Percentiles rank a stretch among this genome's conserved stretches.
Conservation (phyloP, 345 rosid species). For the Orychophragmus violaceus region DNA sequence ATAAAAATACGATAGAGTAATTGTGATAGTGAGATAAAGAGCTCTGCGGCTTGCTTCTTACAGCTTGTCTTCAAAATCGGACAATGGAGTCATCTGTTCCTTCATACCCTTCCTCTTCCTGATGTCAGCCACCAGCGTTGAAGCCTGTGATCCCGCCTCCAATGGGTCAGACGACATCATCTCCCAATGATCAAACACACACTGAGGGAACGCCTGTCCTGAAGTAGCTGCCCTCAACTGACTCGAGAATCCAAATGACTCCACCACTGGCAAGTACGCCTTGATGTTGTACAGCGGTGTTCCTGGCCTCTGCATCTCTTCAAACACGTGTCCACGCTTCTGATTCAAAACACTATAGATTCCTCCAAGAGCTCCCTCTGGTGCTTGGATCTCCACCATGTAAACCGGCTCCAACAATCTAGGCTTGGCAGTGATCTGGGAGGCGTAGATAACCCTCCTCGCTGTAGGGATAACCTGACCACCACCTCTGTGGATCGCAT, state of each 20-base stretch:
- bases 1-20: too few species aligned
- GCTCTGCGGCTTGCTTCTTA: slow-evolving; percentile 26
- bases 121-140: slow-evolving; percentile 44
- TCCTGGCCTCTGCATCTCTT: too few species aligned
- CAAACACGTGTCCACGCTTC: too few species aligned
- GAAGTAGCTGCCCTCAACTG: slow-evolving; percentile 73
- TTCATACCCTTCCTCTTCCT: slow-evolving; percentile 86
- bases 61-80: slow-evolving; percentile 75
- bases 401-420: slow-evolving; percentile 77
- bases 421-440: slow-evolving; percentile 79
- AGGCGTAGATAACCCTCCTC: slow-evolving; percentile 75
- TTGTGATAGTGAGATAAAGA: too few species aligned
- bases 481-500: slow-evolving; percentile 87
- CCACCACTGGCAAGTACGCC: slow-evolving; percentile 72
- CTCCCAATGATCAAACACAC: slow-evolving; percentile 87
- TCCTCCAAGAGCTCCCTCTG: slow-evolving; percentile 77
- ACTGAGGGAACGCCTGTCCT: slow-evolving; percentile 82
- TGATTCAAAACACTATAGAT: slow-evolving; percentile 79
- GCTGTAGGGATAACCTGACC: slow-evolving; percentile 84
- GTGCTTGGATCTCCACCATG: slow-evolving; percentile 83
- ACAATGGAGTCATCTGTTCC: slow-evolving; percentile 72
- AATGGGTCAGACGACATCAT: slow-evolving; percentile 70
- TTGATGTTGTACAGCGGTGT: slow-evolving; percentile 79
- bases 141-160: slow-evolving; percentile 56
- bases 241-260: slow-evolving; percentile 70